A percentile compares a stretch with the other conserved stretches of the same genome.
phyloP scores from a whole-genome alignment of 2,329 filamentous ascomycete genomes.

The Apiospora arundinis region DNA sequence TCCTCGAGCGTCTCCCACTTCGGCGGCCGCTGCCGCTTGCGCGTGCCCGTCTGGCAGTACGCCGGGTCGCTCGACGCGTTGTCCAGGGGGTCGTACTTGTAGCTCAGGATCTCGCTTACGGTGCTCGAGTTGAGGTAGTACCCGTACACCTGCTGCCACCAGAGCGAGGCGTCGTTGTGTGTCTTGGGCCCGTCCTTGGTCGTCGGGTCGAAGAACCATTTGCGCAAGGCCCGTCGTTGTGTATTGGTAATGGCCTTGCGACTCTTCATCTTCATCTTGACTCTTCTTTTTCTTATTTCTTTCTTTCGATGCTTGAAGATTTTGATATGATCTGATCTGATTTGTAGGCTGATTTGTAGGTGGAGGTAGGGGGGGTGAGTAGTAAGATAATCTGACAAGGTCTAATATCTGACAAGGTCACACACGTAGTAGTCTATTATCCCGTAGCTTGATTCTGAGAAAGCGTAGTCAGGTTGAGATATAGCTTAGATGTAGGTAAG shows the following conservation, averaged over 20 bases:
- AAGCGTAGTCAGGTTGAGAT: not conserved
- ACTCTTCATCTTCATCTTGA: conserved; percentile 21
- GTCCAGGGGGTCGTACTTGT: conserved; percentile 26
- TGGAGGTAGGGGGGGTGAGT: too few species aligned
- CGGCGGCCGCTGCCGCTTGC: conserved; percentile 25
- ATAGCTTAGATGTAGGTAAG: not conserved
- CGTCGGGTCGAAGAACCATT: conserved; percentile 26
- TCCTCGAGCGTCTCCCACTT: conserved; percentile 26
- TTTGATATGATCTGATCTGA: too few species aligned
- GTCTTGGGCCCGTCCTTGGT: conserved; percentile 25
- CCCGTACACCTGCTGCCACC: conserved; percentile 25
- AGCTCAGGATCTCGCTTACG: conserved; percentile 25
- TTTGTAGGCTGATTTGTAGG: too few species aligned
- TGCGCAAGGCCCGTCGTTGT: conserved; percentile 24
- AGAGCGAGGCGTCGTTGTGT: conserved; percentile 24
- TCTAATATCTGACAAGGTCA: not conserved
- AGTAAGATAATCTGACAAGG: not conserved
- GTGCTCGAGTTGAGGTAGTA: conserved; percentile 26
- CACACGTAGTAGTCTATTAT: not conserved
- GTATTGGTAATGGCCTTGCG: conserved; percentile 26
- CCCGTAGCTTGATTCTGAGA: not conserved
- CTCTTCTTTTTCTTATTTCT: not conserved
- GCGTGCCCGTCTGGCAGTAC: conserved; percentile 25
- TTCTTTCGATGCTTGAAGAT: too few species aligned
- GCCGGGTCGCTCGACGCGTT: conserved; percentile 20